phyloP scores from a whole-genome alignment of 495 filamentous ascomycete genomes.

The Penicillium pulvis region DNA sequence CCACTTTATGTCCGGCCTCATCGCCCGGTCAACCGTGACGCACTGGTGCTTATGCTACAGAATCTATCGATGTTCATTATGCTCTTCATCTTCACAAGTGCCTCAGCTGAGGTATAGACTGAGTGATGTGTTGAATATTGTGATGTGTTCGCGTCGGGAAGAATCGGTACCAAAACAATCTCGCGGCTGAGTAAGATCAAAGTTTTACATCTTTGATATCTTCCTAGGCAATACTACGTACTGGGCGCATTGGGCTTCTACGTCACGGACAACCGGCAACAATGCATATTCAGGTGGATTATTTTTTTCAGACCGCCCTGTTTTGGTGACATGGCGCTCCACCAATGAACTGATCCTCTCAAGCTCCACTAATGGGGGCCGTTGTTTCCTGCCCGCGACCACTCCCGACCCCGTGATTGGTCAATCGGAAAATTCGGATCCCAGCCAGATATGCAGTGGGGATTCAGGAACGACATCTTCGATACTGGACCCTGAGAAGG shows the following conservation, averaged over 20 bases:
- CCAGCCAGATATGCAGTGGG: no score
- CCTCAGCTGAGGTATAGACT: background rate
- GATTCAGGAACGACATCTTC: no score
- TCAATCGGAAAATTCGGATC: background rate
- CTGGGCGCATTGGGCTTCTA: background rate
- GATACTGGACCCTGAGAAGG: no score
- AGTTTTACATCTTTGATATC: background rate
- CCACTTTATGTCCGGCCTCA: constrained; percentile 24
- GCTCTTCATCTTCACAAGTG: background rate
- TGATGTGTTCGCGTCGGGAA: background rate
- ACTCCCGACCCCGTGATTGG: background rate
- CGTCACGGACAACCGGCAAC: background rate
- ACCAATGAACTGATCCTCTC: background rate
- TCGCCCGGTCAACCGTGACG: constrained; percentile 32
- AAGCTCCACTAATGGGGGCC: background rate
- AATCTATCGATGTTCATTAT: background rate
- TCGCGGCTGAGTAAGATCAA: background rate
- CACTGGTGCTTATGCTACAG: background rate
- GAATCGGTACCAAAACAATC: background rate
- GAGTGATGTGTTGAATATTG: background rate
- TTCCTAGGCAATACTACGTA: background rate
- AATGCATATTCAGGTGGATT: background rate
- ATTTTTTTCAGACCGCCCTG: background rate
- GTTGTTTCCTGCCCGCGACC: background rate
- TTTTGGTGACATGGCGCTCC: background rate